These are phyloP conservation scores for Omphalotus guepiniiformis DNA, from an alignment of 768 basidiomycete genomes.

Conservation along the genomic window DNA sequence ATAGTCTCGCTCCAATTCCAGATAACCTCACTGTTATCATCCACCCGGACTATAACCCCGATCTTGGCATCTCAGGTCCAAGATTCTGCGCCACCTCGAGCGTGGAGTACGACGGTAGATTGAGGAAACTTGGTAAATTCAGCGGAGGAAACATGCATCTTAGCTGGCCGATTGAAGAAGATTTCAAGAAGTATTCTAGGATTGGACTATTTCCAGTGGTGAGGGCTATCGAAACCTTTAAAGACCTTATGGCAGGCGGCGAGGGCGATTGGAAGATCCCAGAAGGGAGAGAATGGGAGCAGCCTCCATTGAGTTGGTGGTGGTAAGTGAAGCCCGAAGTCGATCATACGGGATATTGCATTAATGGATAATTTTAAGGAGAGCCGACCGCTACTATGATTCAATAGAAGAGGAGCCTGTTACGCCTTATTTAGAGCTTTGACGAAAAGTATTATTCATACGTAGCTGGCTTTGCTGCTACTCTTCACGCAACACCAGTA, in stretches of 20 bases:
- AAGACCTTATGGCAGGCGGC: conserved; percentile 4
- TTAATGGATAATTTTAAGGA: no score
- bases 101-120: background rate
- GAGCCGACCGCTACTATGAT: no score
- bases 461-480: no score
- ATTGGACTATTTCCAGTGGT: conserved; percentile 8
- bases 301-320: background rate
- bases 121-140: background rate
- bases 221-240: conserved; percentile 10
- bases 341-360: no score
- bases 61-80: background rate
- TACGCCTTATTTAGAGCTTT: no score
- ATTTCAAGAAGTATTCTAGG: conserved; percentile 4
- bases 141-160: conserved; percentile 8
- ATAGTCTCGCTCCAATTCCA: background rate
- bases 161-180: conserved; percentile 3
- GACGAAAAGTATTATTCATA: no score
- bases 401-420: no score
- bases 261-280: conserved; percentile 13
- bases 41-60: background rate
- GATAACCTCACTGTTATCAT: background rate
- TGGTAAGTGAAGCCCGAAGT: no score
- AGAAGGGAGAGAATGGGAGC: background rate
- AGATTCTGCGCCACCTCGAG: background rate
- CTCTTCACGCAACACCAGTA: conserved; percentile 21